Percentiles rank a stretch among this genome's conserved stretches.
These are phyloP conservation scores for Penicillium verrucosum DNA, from an alignment of 2,329 filamentous ascomycete genomes.

Conservation along the genomic window DNA sequence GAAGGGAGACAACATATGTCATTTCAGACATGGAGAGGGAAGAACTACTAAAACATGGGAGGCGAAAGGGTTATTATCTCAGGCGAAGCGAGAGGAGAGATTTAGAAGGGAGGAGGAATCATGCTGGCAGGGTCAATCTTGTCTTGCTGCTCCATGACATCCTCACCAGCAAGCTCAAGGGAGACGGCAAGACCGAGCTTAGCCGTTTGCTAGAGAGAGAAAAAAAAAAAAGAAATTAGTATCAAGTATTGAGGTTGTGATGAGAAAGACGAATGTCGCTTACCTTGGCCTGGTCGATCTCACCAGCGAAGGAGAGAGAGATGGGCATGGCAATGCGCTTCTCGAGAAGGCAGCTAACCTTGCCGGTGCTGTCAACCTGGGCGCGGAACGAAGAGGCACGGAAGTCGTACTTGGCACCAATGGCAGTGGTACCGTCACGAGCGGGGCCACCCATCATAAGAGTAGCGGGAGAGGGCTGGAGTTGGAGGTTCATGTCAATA, in stretches of 20 bases:
- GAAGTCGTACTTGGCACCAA: slow-evolving; percentile 98
- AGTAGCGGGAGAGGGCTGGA: slow-evolving; percentile 62
- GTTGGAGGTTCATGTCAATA: slow-evolving; percentile 87
- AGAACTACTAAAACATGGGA: slow-evolving; percentile 46
- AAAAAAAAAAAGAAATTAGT: slow-evolving; percentile 5
- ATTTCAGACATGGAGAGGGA: slow-evolving; percentile 35
- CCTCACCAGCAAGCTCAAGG: slow-evolving; percentile 79
- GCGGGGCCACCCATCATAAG: slow-evolving; percentile 72
- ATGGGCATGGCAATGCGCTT: slow-evolving; percentile 93
- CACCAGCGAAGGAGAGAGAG: slow-evolving; percentile 89
- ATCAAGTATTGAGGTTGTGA: background rate
- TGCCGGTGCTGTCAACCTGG: slow-evolving; percentile 92
- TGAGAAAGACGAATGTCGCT: slow-evolving; percentile 37
- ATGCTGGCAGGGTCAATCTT: slow-evolving; percentile 43
- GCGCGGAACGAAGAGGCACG: slow-evolving; percentile 91
- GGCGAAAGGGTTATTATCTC: slow-evolving; percentile 32
- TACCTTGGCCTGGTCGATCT: slow-evolving; percentile 95
- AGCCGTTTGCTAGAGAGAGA: slow-evolving; percentile 69
- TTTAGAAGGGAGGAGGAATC: slow-evolving; percentile 51
- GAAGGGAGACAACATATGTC: slow-evolving; percentile 31
- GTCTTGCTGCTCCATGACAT: slow-evolving; percentile 82
- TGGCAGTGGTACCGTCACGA: slow-evolving; percentile 85
- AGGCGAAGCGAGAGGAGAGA: slow-evolving; percentile 12
- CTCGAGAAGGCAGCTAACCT: slow-evolving; percentile 87
- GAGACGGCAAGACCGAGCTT: slow-evolving; percentile 94